A percentile compares a stretch with the other conserved stretches of the same genome.
Conservation (phyloP, 1,284 basidiomycete species). For the Ustilago xerochloae region DNA sequence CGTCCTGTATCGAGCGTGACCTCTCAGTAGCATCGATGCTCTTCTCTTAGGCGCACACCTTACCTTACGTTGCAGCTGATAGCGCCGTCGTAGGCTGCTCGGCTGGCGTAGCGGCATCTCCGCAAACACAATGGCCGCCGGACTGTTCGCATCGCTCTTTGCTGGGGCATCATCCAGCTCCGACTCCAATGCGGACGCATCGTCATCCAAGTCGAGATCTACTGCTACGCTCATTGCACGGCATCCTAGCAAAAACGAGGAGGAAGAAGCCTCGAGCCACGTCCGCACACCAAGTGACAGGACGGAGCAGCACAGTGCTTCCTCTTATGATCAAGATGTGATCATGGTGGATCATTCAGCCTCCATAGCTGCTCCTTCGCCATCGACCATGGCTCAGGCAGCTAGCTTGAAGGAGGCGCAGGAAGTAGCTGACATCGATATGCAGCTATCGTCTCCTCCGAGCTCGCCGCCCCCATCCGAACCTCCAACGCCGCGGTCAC, state of each 20-base stretch:
- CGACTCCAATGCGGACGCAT: background rate
- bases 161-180: constrained; percentile 6
- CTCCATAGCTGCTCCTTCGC: background rate
- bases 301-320: constrained; percentile 2
- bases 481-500: constrained; percentile 5
- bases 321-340: background rate
- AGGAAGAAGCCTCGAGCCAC: background rate
- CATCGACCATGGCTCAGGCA: background rate
- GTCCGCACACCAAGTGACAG: constrained; percentile 7
- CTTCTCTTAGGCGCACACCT: background rate
- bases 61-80: background rate
- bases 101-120: background rate
- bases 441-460: constrained; percentile 36
- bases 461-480: constrained; percentile 29
- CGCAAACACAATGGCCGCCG: constrained; percentile 21
- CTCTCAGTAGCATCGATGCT: constrained; percentile 3
- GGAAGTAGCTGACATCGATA: constrained; percentile 27
- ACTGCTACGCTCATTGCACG: background rate
- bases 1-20: no score
- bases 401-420: constrained; percentile 14
- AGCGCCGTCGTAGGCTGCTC: background rate
- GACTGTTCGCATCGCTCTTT: constrained; percentile 40
- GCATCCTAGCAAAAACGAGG: background rate
- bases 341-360: background rate
- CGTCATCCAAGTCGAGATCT: background rate